Evolutionary conservation across 148 eudicot genomes (phyloP).

Genomic region (Polygonum aviculare): DNA sequence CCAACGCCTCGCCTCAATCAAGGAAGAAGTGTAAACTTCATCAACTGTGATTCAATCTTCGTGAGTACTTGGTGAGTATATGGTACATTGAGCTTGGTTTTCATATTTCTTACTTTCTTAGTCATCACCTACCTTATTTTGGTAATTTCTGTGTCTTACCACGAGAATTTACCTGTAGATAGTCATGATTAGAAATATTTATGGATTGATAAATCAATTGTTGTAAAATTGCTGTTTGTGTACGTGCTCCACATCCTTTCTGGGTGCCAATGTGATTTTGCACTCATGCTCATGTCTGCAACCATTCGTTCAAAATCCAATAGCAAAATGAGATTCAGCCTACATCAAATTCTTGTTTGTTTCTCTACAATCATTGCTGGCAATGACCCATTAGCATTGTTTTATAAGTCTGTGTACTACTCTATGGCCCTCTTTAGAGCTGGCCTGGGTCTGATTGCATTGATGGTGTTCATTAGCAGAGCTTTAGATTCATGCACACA

Average conservation of each 20-base stretch:
- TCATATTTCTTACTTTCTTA: constrained; percentile 1
- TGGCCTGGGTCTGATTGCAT: constrained; percentile 3
- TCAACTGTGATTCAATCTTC: background rate
- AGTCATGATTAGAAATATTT: background rate
- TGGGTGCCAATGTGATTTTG: background rate
- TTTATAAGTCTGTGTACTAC: background rate
- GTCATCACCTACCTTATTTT: background rate
- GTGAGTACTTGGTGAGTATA: background rate
- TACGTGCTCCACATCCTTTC: background rate
- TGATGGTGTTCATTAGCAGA: background rate
- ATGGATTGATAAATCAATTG: background rate
- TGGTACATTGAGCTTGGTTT: background rate
- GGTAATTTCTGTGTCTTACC: background rate
- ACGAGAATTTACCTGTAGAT: constrained; percentile 2
- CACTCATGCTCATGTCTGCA: background rate
- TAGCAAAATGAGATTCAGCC: background rate
- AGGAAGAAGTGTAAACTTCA: background rate
- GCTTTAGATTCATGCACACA: constrained; percentile 9
- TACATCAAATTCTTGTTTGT: background rate
- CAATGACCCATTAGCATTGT: background rate
- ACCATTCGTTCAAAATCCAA: background rate
- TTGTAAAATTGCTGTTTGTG: background rate
- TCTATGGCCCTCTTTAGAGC: constrained; percentile 5
- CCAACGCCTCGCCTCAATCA: background rate
- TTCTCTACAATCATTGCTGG: background rate